Conservation (phyloP, 805 yeast genomes). For the Kodamaea kaohsiungensis region DNA sequence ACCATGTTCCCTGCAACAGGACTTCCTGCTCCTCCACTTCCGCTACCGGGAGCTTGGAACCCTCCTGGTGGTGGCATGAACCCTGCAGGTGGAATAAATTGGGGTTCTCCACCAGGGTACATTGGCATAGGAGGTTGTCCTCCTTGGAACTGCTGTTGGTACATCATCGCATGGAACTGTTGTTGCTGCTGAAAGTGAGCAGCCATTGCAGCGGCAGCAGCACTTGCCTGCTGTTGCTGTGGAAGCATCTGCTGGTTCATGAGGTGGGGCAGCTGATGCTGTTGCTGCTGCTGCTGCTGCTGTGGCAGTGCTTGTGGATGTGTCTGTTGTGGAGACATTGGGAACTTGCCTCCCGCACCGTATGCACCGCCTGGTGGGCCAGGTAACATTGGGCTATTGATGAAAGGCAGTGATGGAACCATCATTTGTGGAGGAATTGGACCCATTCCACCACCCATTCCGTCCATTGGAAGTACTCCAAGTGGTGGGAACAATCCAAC, state of each 20-base stretch:
- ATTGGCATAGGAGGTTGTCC: constrained; percentile 37
- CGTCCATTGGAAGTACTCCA: not conserved
- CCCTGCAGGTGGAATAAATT: constrained; percentile 35
- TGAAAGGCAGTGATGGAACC: constrained; percentile 24
- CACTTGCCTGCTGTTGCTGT: constrained; percentile 12
- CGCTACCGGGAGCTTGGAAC: constrained; percentile 18
- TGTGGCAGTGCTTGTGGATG: constrained; percentile 15
- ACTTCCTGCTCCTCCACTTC: constrained; percentile 16
- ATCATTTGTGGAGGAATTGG: constrained; percentile 13
- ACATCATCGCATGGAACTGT: constrained; percentile 39
- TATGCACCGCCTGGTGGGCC: constrained; percentile 21
- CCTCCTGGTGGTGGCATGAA: constrained; percentile 36
- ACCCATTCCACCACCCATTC: constrained; percentile 4
- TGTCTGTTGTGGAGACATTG: constrained; percentile 34
- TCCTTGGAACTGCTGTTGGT: constrained; percentile 35
- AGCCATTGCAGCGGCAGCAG: constrained; percentile 25
- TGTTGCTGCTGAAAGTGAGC: constrained; percentile 34
- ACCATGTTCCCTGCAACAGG: constrained; percentile 31
- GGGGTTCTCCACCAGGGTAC: constrained; percentile 35
- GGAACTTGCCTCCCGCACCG: constrained; percentile 24
- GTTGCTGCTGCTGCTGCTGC: constrained; percentile 12
- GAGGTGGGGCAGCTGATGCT: constrained; percentile 10
- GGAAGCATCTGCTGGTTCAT: not conserved
- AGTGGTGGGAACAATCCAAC: constrained; percentile 50
- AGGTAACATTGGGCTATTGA: constrained; percentile 33